phyloP scores from a whole-genome alignment of 116 monocot genomes.

The Iris pallida region DNA sequence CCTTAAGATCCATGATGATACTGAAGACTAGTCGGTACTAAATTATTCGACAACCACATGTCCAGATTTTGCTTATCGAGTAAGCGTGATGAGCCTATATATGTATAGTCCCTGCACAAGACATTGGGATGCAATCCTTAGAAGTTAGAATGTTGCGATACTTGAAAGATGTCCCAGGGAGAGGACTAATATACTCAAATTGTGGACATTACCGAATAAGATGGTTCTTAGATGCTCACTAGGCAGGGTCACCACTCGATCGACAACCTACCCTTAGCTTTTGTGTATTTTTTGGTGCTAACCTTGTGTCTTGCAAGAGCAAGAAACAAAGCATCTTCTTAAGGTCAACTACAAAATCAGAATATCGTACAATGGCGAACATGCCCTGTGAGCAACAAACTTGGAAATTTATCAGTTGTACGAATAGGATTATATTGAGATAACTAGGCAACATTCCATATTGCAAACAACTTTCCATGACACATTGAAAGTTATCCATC shows the following conservation, averaged over 20 bases:
- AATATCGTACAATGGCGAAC: not conserved
- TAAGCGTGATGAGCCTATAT: not conserved
- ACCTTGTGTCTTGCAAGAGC: not conserved
- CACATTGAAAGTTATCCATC: not conserved
- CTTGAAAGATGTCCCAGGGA: too few species aligned
- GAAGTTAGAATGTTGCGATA: not conserved
- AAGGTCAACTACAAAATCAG: not conserved
- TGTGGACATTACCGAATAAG: not conserved
- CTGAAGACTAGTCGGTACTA: not conserved
- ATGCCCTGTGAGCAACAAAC: not conserved
- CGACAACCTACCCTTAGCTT: not conserved
- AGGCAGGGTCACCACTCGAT: not conserved
- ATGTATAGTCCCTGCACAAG: not conserved
- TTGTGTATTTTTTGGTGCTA: not conserved
- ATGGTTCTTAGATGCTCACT: not conserved
- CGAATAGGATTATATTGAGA: not conserved
- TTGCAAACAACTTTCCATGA: not conserved
- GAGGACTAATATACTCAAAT: not conserved
- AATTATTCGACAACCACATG: not conserved
- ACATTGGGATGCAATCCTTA: not conserved
- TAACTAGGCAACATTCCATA: not conserved
- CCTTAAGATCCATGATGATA: not conserved
- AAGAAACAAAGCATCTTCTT: not conserved
- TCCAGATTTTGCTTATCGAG: not conserved
- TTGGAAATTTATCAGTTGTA: not conserved